A percentile compares a stretch with the other conserved stretches of the same genome.
phyloP scores from a whole-genome alignment of 495 filamentous ascomycete genomes.

The Astrocystis sublimbata region DNA sequence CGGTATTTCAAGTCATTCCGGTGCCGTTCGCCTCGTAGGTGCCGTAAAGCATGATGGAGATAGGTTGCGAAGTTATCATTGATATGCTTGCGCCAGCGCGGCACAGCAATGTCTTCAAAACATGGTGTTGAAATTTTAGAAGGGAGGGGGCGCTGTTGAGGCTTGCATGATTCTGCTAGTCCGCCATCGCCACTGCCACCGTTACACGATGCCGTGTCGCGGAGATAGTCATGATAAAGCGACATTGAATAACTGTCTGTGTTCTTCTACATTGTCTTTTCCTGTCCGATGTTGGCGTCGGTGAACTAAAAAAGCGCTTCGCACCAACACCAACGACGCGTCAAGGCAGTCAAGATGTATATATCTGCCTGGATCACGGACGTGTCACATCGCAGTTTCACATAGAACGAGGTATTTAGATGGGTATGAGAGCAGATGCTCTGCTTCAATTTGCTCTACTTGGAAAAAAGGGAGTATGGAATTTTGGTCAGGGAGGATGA shows the following conservation, averaged over 20 bases:
- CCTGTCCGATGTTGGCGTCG: no score
- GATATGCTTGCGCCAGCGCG: neutral
- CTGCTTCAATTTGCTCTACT: no score
- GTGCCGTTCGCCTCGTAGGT: neutral
- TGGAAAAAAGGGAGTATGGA: no score
- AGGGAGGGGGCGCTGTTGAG: neutral
- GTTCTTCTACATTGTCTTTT: neutral
- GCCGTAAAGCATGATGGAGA: neutral
- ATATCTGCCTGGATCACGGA: no score
- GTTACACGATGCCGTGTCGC: neutral
- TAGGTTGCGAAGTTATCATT: neutral
- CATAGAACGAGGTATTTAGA: no score
- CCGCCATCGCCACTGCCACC: neutral
- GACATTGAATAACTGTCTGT: conserved; percentile 4
- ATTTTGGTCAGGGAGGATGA: no score
- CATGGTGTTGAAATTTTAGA: neutral
- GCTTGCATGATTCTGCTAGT: neutral
- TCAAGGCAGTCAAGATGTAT: no score
- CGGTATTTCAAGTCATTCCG: neutral
- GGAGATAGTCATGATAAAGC: conserved; percentile 8
- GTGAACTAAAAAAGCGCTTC: no score
- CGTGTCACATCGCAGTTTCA: no score
- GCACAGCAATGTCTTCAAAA: neutral
- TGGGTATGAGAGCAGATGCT: no score
- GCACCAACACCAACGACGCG: no score